A percentile compares a stretch with the other conserved stretches of the same genome.
Evolutionary conservation across 2,329 filamentous ascomycete species (phyloP).

Genomic region (Calycina herbarum): DNA sequence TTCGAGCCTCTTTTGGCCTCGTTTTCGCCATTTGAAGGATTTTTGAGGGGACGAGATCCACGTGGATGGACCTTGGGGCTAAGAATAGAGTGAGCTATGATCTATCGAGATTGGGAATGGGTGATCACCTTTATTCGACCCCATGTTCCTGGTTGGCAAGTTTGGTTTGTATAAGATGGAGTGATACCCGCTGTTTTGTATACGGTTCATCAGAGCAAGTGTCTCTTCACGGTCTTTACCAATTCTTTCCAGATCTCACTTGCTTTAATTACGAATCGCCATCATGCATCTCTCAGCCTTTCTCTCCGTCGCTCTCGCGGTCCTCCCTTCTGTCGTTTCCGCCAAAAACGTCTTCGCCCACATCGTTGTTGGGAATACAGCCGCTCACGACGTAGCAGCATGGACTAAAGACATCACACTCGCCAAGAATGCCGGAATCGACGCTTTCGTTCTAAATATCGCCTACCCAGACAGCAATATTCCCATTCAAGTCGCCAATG

Average conservation of each 20-base stretch:
- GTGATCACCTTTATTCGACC: no score
- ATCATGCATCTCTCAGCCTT: constrained; percentile 22
- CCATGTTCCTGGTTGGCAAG: no score
- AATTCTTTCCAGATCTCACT: neutral
- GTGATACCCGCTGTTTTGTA: neutral
- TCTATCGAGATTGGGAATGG: no score
- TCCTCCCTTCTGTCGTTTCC: constrained; percentile 17
- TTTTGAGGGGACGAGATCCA: no score
- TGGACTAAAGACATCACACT: constrained; percentile 24
- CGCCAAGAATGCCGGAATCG: constrained; percentile 37
- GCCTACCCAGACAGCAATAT: constrained; percentile 35
- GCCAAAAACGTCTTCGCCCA: constrained; percentile 36
- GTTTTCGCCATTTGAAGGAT: no score
- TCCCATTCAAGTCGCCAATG: constrained; percentile 38
- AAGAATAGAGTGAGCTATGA: no score
- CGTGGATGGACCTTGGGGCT: no score
- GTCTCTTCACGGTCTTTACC: constrained; percentile 7
- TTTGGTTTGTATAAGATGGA: neutral
- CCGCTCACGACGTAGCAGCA: constrained; percentile 32
- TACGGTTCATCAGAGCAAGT: constrained; percentile 1
- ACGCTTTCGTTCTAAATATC: constrained; percentile 40
- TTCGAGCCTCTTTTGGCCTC: no score
- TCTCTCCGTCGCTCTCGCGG: constrained; percentile 11
- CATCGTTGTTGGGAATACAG: constrained; percentile 38
- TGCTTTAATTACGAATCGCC: neutral